Percentiles rank a stretch among this genome's conserved stretches.
Evolutionary conservation across 1,284 basidiomycete species (phyloP).

Genomic region (Trichosporon sp.): DNA sequence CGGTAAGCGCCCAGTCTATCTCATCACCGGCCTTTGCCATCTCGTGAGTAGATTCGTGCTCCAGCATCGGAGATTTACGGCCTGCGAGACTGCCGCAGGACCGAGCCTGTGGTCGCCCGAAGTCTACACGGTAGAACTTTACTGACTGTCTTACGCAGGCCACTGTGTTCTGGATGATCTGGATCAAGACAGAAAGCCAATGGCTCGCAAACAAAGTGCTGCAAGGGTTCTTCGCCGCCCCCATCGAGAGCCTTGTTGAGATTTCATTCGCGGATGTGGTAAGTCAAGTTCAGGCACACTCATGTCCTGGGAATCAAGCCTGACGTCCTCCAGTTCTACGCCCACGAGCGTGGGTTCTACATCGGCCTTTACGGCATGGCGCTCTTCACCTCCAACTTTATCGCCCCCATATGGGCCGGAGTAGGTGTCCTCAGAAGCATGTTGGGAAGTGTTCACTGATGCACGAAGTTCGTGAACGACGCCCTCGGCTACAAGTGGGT

Average conservation of each 20-base stretch:
- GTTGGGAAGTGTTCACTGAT: not conserved
- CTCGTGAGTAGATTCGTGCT: slow-evolving; percentile 7
- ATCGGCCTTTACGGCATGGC: slow-evolving; percentile 23
- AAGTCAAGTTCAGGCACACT: not conserved
- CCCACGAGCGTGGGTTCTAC: slow-evolving; percentile 26
- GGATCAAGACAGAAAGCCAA: slow-evolving; percentile 13
- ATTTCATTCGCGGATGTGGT: slow-evolving; percentile 17
- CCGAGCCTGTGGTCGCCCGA: no score
- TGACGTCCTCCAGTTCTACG: slow-evolving; percentile 16
- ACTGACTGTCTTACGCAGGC: slow-evolving; percentile 2
- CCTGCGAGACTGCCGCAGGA: no score
- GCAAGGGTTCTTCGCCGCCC: slow-evolving; percentile 22
- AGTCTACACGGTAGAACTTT: not conserved
- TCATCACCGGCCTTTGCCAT: slow-evolving; percentile 13
- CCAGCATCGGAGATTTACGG: not conserved
- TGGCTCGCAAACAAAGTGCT: slow-evolving; percentile 26
- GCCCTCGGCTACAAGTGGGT: slow-evolving; percentile 24
- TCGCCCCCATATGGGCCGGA: slow-evolving; percentile 19
- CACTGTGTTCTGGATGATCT: slow-evolving; percentile 22
- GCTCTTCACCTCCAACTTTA: slow-evolving; percentile 18
- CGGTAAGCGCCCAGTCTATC: slow-evolving; percentile 27
- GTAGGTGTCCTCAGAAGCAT: not conserved
- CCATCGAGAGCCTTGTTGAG: slow-evolving; percentile 26
- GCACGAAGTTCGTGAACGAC: slow-evolving; percentile 19
- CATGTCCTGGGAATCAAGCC: not conserved